These are phyloP conservation scores for Russula foetens DNA, from an alignment of 768 basidiomycete genomes.

Conservation along the genomic window DNA sequence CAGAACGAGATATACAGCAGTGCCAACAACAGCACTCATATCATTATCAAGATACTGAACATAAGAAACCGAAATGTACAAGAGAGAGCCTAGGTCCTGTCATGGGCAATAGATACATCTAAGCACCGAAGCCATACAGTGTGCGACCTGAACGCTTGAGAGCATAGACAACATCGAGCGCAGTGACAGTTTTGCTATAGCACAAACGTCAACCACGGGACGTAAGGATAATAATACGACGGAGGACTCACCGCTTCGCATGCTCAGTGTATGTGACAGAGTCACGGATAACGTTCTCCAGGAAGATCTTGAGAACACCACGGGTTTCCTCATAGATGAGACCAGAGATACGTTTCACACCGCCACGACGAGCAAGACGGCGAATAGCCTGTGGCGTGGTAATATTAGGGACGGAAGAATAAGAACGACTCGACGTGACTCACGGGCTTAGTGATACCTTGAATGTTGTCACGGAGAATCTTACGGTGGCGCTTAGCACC, in stretches of 20 bases:
- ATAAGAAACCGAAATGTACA: conserved; percentile 2
- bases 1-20: background rate
- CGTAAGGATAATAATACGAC: background rate
- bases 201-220: conserved; percentile 42
- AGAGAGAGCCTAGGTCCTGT: background rate
- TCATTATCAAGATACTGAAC: conserved; percentile 10
- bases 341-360: conserved; percentile 94
- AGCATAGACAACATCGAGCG: conserved; percentile 44
- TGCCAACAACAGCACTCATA: background rate
- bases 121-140: conserved; percentile 49
- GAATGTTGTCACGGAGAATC: conserved; percentile 81
- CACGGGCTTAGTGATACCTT: conserved; percentile 48
- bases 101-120: background rate
- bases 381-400: conserved; percentile 62
- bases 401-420: conserved; percentile 14
- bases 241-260: conserved; percentile 42
- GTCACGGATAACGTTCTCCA: conserved; percentile 72
- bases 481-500: conserved; percentile 95
- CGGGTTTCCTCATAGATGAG: conserved; percentile 95
- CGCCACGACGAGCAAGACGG: conserved; percentile 94
- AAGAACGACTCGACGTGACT: conserved; percentile 11
- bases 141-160: conserved; percentile 43
- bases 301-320: conserved; percentile 92
- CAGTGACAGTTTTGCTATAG: conserved; percentile 41
- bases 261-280: conserved; percentile 67